phyloP scores from a whole-genome alignment of 805 yeast genomes.

The Ogataea ganodermae region DNA sequence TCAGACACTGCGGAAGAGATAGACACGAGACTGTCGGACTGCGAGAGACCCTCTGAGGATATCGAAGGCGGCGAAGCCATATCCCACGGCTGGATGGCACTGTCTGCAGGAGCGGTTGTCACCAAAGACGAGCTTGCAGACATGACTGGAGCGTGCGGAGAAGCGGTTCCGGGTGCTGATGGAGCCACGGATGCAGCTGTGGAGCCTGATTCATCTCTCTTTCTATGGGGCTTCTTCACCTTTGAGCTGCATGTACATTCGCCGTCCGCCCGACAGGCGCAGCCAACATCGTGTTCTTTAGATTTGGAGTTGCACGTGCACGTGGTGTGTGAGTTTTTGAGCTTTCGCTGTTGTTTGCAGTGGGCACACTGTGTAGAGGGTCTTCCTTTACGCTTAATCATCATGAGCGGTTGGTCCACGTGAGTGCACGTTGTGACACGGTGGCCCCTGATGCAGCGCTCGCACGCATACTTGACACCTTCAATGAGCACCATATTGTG shows the following conservation, averaged over 20 bases:
- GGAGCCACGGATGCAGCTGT: background rate
- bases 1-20: constrained; percentile 23
- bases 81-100: constrained; percentile 31
- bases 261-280: constrained; percentile 37
- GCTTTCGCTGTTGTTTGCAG: constrained; percentile 74
- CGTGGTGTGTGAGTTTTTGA: constrained; percentile 62
- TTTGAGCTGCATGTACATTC: constrained; percentile 36
- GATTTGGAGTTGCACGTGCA: constrained; percentile 69
- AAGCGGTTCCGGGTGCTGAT: background rate
- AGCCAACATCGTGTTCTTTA: constrained; percentile 29
- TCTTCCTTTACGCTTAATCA: constrained; percentile 95
- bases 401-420: constrained; percentile 83
- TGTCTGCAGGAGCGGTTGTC: constrained; percentile 1
- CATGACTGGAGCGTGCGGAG: background rate
- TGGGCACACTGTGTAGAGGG: constrained; percentile 91
- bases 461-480: constrained; percentile 95
- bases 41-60: constrained; percentile 9
- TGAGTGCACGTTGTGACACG: constrained; percentile 93
- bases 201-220: constrained; percentile 15
- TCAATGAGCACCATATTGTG: constrained; percentile 82
- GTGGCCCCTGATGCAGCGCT: constrained; percentile 93
- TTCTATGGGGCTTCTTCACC: constrained; percentile 25
- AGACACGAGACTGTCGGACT: constrained; percentile 29
- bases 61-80: constrained; percentile 31
- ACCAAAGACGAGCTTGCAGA: background rate